Evolutionary conservation across 352 stramenopile species (phyloP).

Genomic region (Globisporangium uncinulatum): DNA sequence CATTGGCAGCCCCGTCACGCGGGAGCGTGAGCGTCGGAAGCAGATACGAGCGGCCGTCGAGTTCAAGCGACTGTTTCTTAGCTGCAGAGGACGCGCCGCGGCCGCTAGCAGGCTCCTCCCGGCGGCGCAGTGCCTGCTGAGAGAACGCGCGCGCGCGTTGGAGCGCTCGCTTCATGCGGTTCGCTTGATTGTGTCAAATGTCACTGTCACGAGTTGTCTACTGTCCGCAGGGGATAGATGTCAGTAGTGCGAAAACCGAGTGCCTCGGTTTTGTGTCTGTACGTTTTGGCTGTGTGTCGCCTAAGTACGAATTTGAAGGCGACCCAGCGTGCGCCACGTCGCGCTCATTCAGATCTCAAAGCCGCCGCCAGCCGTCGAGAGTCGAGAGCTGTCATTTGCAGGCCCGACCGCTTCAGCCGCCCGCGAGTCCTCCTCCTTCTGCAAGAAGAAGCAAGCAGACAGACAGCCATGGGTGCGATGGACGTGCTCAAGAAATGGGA

Average conservation of each 20-base stretch:
- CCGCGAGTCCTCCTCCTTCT: no score
- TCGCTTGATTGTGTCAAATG: background rate
- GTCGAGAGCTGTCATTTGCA: no score
- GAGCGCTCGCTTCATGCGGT: constrained; percentile 28
- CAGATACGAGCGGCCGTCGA: constrained; percentile 67
- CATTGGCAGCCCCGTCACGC: constrained; percentile 19
- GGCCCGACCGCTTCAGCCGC: background rate
- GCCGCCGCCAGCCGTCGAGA: background rate
- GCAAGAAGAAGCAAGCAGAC: background rate
- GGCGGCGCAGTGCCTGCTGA: constrained; percentile 50
- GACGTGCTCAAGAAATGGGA: constrained; percentile 90
- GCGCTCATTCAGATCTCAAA: background rate
- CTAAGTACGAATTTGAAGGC: background rate
- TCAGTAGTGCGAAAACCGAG: no score
- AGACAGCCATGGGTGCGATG: constrained; percentile 65
- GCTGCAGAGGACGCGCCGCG: constrained; percentile 16
- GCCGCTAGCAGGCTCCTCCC: constrained; percentile 23
- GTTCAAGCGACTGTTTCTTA: constrained; percentile 26
- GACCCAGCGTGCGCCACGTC: background rate
- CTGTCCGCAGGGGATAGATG: no score
- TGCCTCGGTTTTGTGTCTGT: no score
- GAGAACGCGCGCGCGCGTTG: constrained; percentile 41
- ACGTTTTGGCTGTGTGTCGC: background rate
- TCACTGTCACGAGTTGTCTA: no score
- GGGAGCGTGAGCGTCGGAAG: constrained; percentile 62